Percentiles rank a stretch among this genome's conserved stretches.
These are phyloP conservation scores for Collybiopsis luxurians DNA, from an alignment of 768 basidiomycete species.

Conservation along the genomic window DNA sequence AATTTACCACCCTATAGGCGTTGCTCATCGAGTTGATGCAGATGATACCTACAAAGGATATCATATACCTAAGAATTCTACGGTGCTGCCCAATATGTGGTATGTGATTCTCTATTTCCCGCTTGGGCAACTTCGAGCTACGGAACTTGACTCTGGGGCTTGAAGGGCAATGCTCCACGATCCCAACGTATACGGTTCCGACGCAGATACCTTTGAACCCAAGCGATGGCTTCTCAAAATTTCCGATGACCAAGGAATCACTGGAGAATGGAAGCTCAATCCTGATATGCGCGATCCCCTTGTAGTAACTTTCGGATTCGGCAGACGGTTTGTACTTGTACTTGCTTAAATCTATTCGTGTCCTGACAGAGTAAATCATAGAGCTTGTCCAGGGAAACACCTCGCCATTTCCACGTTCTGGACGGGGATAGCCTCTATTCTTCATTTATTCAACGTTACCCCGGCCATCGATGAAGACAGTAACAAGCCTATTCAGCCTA, in stretches of 20 bases:
- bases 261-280: neutral
- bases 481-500: constrained; percentile 25
- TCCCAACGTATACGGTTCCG: neutral
- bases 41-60: constrained; percentile 28
- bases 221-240: too few species aligned
- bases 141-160: too few species aligned
- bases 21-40: constrained; percentile 27
- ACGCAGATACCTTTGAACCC: too few species aligned
- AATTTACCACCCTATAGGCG: too few species aligned
- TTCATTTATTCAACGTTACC: constrained; percentile 27
- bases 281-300: neutral
- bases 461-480: constrained; percentile 20
- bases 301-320: too few species aligned
- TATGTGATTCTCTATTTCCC: constrained; percentile 8
- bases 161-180: neutral
- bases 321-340: too few species aligned
- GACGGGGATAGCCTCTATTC: constrained; percentile 25
- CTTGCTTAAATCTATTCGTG: too few species aligned
- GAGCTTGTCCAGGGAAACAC: constrained; percentile 25
- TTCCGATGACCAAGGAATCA: neutral
- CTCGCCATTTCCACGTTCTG: constrained; percentile 25
- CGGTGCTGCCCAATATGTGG: constrained; percentile 33
- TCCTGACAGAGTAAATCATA: neutral
- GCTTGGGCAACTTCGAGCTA: neutral
- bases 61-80: constrained; percentile 31